Percentiles rank a stretch among this genome's conserved stretches.
Conservation (phyloP, 202 grass and related monocot genomes). For the Schoenoplectus tabernaemontani region DNA sequence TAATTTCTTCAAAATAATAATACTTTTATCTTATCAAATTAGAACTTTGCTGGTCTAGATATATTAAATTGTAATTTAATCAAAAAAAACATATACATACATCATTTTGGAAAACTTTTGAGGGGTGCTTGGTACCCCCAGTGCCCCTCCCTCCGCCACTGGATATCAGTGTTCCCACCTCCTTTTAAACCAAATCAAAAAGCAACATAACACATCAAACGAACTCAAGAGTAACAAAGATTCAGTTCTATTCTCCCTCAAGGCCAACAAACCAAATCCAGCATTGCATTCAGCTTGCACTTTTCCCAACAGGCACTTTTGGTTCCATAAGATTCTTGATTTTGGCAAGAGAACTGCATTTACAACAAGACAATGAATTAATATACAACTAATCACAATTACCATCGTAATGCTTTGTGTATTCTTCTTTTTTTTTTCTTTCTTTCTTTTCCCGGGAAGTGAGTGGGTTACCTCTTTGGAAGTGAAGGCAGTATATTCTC, state of each 20-base stretch:
- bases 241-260: background rate
- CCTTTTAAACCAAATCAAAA: background rate
- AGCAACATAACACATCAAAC: background rate
- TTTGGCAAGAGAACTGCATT: constrained; percentile 45
- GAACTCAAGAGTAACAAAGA: background rate
- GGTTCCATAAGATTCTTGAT: constrained; percentile 28
- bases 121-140: too few relatives aligned
- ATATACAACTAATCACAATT: background rate
- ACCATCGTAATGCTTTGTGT: background rate
- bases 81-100: too few relatives aligned
- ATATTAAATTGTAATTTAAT: too few relatives aligned
- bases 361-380: constrained; percentile 1
- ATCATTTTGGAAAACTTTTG: too few relatives aligned
- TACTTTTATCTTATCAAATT: too few relatives aligned
- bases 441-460: background rate
- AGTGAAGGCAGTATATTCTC: constrained; percentile 43
- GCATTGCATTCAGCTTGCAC: background rate
- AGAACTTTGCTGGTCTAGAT: too few relatives aligned
- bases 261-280: background rate
- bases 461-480: constrained; percentile 32
- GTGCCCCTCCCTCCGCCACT: too few relatives aligned
- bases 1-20: too few relatives aligned
- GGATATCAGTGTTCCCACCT: too few relatives aligned
- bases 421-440: background rate
- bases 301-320: background rate